These are phyloP conservation scores for Metschnikowia proteae DNA, from an alignment of 805 yeast genomes.

Conservation along the genomic window DNA sequence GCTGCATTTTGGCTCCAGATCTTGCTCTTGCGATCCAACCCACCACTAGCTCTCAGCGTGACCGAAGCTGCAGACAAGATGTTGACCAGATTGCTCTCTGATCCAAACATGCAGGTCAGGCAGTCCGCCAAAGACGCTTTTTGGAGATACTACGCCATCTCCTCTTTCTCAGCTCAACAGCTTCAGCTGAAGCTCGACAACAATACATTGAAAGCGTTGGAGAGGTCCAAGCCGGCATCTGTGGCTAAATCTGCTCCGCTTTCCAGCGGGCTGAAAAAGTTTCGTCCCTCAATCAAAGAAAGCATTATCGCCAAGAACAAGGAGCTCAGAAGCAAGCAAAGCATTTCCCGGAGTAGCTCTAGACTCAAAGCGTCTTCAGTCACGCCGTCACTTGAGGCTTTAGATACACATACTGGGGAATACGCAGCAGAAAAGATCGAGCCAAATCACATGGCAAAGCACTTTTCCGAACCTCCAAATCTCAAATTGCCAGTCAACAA, in stretches of 20 bases:
- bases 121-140: slow-evolving; percentile 68
- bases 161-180: slow-evolving; percentile 49
- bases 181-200: slow-evolving; percentile 40
- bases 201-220: slow-evolving; percentile 55
- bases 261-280: slow-evolving; percentile 14
- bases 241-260: slow-evolving; percentile 12
- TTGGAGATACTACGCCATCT: slow-evolving; percentile 61
- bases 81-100: slow-evolving; percentile 60
- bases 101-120: slow-evolving; percentile 78
- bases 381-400: not conserved
- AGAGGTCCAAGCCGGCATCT: slow-evolving; percentile 49
- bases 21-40: slow-evolving; percentile 49
- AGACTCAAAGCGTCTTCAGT: slow-evolving; percentile 9
- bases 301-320: slow-evolving; percentile 43
- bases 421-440: not conserved
- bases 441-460: not conserved
- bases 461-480: slow-evolving; percentile 1
- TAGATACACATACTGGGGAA: not conserved
- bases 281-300: slow-evolving; percentile 48
- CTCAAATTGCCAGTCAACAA: not conserved
- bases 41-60: slow-evolving; percentile 13
- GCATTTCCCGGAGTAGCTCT: slow-evolving; percentile 17
- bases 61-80: slow-evolving; percentile 48
- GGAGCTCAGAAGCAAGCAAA: slow-evolving; percentile 29
- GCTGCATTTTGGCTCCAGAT: slow-evolving; percentile 70